Evolutionary conservation across 805 yeast species (phyloP).

Genomic region (Nakazawaea ishiwadae): DNA sequence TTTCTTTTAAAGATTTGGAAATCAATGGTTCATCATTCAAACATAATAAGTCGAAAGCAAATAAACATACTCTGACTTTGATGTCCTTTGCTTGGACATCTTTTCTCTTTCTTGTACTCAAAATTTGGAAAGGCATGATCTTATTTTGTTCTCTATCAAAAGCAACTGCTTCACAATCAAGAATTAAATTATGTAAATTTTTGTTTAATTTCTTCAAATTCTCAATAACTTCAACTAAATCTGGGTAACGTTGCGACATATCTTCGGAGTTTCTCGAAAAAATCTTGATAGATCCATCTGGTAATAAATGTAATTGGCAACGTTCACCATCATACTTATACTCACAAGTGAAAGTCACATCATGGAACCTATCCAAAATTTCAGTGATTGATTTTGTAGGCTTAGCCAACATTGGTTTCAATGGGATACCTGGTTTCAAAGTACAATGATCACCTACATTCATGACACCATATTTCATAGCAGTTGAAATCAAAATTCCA

Average conservation of each 20-base stretch:
- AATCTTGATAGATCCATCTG: slow-evolving; percentile 62
- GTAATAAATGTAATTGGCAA: slow-evolving; percentile 83
- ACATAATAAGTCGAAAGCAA: slow-evolving; percentile 84
- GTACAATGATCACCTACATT: slow-evolving; percentile 64
- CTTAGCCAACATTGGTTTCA: slow-evolving; percentile 97
- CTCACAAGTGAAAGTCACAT: slow-evolving; percentile 86
- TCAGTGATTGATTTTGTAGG: slow-evolving; percentile 95
- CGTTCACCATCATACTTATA: slow-evolving; percentile 98
- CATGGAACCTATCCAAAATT: slow-evolving; percentile 82
- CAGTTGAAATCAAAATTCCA: slow-evolving; percentile 65
- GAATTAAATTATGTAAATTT: slow-evolving; percentile 53
- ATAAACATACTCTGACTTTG: slow-evolving; percentile 86
- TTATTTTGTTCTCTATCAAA: slow-evolving; percentile 80
- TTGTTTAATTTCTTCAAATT: slow-evolving; percentile 31
- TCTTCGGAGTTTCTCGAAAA: slow-evolving; percentile 95
- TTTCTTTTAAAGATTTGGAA: slow-evolving; percentile 58
- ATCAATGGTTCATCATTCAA: slow-evolving; percentile 71
- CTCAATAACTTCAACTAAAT: slow-evolving; percentile 64
- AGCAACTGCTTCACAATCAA: slow-evolving; percentile 97
- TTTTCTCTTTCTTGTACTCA: slow-evolving; percentile 91
- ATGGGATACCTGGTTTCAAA: slow-evolving; percentile 86
- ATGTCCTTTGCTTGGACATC: slow-evolving; percentile 86
- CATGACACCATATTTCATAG: slow-evolving; percentile 63
- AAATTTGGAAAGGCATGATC: slow-evolving; percentile 88
- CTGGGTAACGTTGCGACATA: slow-evolving; percentile 96